Evolutionary conservation across 345 rosid species (phyloP).

Genomic region (Psidium friedrichsthalianum): DNA sequence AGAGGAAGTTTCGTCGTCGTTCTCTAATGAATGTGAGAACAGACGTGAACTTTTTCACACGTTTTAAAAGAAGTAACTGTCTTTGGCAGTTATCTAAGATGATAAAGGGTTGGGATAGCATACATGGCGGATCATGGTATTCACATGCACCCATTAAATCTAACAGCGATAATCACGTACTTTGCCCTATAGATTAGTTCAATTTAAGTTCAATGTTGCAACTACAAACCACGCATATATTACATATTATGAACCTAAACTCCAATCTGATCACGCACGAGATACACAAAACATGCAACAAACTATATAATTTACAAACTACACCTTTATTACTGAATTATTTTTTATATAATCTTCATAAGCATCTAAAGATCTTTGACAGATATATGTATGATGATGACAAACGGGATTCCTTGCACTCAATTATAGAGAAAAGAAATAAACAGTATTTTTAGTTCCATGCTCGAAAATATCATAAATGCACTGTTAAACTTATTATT

Average conservation of each 20-base stretch:
- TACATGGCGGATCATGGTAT: too few species aligned
- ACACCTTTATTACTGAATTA: accelerated
- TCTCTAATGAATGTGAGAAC: too few species aligned
- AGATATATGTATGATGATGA: not conserved
- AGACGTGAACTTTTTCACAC: too few species aligned
- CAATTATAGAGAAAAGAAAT: not conserved
- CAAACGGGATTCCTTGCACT: too few species aligned
- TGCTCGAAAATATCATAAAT: not conserved
- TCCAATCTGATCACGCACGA: not conserved
- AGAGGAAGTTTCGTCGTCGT: too few species aligned
- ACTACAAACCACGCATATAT: not conserved
- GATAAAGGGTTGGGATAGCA: too few species aligned
- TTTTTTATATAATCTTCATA: not conserved
- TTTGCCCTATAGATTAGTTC: not conserved
- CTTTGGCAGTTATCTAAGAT: too few species aligned
- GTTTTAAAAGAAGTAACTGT: too few species aligned
- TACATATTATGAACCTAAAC: not conserved
- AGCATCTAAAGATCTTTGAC: not conserved
- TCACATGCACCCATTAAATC: too few species aligned
- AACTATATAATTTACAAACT: not conserved
- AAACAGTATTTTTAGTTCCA: not conserved
- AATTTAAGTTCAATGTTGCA: not conserved
- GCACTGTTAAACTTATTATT: not conserved
- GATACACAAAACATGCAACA: not conserved
- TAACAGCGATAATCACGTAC: too few species aligned